Conservation (phyloP, 1,139 yeast genomes). For the Candida labiduridarum region DNA sequence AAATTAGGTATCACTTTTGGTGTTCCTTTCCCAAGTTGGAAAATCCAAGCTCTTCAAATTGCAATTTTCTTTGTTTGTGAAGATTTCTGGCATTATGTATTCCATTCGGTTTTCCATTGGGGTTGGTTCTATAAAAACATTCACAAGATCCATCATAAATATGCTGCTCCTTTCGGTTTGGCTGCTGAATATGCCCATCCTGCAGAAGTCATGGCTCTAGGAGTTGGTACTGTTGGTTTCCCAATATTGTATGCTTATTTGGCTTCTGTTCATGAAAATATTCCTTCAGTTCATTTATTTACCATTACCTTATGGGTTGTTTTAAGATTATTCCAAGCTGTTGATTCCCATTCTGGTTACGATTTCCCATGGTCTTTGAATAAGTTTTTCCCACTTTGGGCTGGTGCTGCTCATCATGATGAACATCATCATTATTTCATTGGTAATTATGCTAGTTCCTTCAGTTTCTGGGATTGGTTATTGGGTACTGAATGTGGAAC, state of each 20-base stretch:
- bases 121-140: constrained; percentile 86
- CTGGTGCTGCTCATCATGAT: constrained; percentile 98
- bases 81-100: constrained; percentile 96
- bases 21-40: constrained; percentile 79
- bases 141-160: constrained; percentile 95
- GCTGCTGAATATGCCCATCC: constrained; percentile 99
- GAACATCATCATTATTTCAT: constrained; percentile 92
- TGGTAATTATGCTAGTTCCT: constrained; percentile 91
- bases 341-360: constrained; percentile 95
- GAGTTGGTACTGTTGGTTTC: constrained; percentile 92
- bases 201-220: constrained; percentile 83
- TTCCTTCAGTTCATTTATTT: constrained; percentile 64
- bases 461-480: constrained; percentile 90
- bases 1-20: constrained; percentile 70
- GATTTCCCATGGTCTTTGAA: constrained; percentile 96
- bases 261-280: constrained; percentile 37
- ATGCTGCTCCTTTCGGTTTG: constrained; percentile 95
- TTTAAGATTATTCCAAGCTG: constrained; percentile 89
- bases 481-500: constrained; percentile 84
- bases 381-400: constrained; percentile 92
- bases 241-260: constrained; percentile 63
- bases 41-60: constrained; percentile 64
- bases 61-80: constrained; percentile 78
- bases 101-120: constrained; percentile 83
- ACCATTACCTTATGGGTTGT: constrained; percentile 87